These are phyloP conservation scores for Suillus americanus DNA, from an alignment of 768 basidiomycete species.

Conservation along the genomic window DNA sequence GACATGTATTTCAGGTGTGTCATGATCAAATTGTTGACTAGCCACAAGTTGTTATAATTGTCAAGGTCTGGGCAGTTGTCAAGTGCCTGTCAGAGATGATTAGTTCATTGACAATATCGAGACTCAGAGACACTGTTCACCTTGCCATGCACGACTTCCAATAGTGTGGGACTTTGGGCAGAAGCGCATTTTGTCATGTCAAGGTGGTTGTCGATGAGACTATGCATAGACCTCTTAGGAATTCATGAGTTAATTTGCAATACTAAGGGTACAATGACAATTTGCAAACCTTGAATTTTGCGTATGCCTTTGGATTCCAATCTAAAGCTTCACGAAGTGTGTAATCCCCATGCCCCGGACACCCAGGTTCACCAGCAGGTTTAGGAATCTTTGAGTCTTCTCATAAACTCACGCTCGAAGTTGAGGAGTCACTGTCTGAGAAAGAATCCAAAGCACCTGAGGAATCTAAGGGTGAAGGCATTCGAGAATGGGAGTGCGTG, in stretches of 20 bases:
- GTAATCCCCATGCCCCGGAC: constrained; percentile 25
- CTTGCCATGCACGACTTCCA: not conserved
- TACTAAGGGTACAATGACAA: not conserved
- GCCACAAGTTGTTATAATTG: constrained; percentile 12
- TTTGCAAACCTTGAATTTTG: constrained; percentile 21
- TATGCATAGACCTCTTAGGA: constrained; percentile 1
- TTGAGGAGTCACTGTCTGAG: too few species aligned
- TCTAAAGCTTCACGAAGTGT: constrained; percentile 18
- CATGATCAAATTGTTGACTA: constrained; percentile 13
- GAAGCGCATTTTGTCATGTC: constrained; percentile 13
- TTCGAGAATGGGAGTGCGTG: not conserved
- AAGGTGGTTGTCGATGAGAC: constrained; percentile 10
- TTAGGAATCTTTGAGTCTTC: too few species aligned
- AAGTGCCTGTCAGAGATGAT: not conserved
- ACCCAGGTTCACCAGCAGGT: constrained; percentile 15
- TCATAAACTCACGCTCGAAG: too few species aligned
- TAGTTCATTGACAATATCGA: not conserved
- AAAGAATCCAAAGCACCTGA: too few species aligned
- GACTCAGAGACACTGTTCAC: not conserved
- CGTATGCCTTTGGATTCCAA: constrained; percentile 19
- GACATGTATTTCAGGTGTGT: constrained; percentile 15
- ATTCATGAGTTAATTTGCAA: not conserved
- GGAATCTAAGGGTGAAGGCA: too few species aligned
- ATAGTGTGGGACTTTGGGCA: not conserved
- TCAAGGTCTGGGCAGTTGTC: constrained; percentile 11